These are phyloP conservation scores for Candolleomyces aberdarensis DNA, from an alignment of 768 basidiomycete species.

Conservation along the genomic window DNA sequence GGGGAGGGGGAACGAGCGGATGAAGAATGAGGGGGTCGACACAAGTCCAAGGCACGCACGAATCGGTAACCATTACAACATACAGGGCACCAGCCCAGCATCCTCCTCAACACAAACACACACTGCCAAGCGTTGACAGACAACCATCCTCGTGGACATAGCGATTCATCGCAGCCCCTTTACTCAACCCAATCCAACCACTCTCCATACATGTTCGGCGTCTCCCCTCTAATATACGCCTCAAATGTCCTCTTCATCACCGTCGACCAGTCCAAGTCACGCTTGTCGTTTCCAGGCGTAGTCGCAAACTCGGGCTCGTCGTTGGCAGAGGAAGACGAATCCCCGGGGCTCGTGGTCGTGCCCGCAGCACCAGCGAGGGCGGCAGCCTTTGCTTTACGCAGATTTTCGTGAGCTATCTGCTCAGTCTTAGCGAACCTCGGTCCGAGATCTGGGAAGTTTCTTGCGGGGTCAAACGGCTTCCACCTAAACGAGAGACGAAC, in stretches of 20 bases:
- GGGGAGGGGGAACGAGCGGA: too few relatives aligned
- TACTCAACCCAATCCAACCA: conserved; percentile 42
- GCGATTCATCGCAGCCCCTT: not conserved
- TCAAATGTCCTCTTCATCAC: conserved; percentile 96
- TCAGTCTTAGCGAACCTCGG: conserved; percentile 74
- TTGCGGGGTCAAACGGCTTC: conserved; percentile 84
- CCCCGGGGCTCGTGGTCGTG: conserved; percentile 6
- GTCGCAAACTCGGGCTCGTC: conserved; percentile 33
- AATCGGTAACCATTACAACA: too few relatives aligned
- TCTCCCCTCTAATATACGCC: conserved; percentile 79
- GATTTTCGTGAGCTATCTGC: conserved; percentile 49
- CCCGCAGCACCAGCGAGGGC: conserved; percentile 12
- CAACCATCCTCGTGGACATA: not conserved
- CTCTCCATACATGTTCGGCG: conserved; percentile 93
- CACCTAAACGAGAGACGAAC: conserved; percentile 54
- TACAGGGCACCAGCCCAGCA: too few relatives aligned
- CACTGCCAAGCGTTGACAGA: not conserved
- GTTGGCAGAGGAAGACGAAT: not conserved
- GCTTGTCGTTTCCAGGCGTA: conserved; percentile 51
- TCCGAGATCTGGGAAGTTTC: conserved; percentile 92
- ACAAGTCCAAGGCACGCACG: too few relatives aligned
- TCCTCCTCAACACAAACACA: not conserved
- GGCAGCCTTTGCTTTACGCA: conserved; percentile 28
- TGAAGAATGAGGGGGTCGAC: too few relatives aligned
- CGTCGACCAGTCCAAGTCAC: conserved; percentile 81